Evolutionary conservation across 257 asterid species (phyloP).

Genomic region (Leonotis leonurus): DNA sequence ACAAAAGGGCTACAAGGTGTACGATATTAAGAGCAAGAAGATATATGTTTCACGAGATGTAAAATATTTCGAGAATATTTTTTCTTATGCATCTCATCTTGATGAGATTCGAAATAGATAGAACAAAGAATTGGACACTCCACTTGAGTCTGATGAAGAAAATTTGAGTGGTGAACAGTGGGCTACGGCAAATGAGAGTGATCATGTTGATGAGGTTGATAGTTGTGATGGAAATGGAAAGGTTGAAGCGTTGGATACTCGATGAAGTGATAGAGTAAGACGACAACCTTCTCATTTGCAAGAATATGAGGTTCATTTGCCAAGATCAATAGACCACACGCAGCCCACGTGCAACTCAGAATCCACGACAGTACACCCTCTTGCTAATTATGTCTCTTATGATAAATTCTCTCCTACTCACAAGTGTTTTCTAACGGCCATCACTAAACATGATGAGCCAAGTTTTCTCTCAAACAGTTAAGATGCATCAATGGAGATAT

Average conservation of each 20-base stretch:
- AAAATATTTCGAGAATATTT: not conserved
- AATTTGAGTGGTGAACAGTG: too few species aligned
- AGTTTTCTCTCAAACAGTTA: too few species aligned
- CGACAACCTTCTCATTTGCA: not conserved
- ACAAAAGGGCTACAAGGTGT: not conserved
- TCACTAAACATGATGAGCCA: too few species aligned
- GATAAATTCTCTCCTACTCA: not conserved
- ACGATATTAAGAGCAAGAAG: not conserved
- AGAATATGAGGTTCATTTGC: not conserved
- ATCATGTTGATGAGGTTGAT: not conserved
- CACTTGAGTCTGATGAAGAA: not conserved
- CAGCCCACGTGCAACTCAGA: not conserved
- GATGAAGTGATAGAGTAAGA: not conserved
- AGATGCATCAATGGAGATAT: not conserved
- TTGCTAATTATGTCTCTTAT: not conserved
- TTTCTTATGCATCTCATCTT: not conserved
- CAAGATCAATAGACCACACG: not conserved
- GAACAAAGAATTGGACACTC: too few species aligned
- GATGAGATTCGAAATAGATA: not conserved
- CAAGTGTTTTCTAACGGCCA: not conserved
- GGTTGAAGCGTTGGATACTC: too few species aligned
- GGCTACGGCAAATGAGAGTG: not conserved
- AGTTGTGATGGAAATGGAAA: too few species aligned
- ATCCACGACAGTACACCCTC: not conserved
- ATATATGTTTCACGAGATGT: not conserved